These are phyloP conservation scores for Spongospora subterranea DNA, from an alignment of 208 protist genomes.

Conservation along the genomic window DNA sequence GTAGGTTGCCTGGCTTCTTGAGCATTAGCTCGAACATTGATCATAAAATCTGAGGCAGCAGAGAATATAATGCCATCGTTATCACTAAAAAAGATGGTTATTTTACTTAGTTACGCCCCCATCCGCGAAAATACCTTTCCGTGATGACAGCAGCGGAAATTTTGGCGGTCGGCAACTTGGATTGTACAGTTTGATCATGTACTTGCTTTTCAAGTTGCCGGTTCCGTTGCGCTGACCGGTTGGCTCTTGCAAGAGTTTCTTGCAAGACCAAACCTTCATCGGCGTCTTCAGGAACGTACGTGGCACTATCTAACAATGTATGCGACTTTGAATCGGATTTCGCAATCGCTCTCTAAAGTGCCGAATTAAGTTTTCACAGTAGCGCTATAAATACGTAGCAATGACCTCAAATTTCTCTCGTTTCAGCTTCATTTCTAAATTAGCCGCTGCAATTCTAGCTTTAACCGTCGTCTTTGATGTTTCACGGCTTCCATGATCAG, in stretches of 20 bases:
- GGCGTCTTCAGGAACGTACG: neutral
- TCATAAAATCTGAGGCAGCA: constrained; percentile 34
- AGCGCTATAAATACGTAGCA: neutral
- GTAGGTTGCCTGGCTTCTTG: neutral
- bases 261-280: neutral
- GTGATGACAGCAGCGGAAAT: neutral
- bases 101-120: too few relatives aligned
- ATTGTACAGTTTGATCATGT: neutral
- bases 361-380: neutral
- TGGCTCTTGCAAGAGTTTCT: neutral
- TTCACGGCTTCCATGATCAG: constrained; percentile 36
- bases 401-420: neutral
- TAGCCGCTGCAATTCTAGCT: constrained; percentile 1
- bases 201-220: neutral
- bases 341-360: neutral
- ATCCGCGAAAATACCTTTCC: too few relatives aligned
- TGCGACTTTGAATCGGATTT: constrained; percentile 24
- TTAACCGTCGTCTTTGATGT: neutral
- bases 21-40: constrained; percentile 5
- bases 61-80: neutral
- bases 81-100: too few relatives aligned
- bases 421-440: neutral
- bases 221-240: neutral
- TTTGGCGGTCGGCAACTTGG: constrained; percentile 33
- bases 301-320: neutral